Evolutionary conservation across 371 early-diverging fungal genomes (phyloP).

Genomic region (Mortierella sp.): DNA sequence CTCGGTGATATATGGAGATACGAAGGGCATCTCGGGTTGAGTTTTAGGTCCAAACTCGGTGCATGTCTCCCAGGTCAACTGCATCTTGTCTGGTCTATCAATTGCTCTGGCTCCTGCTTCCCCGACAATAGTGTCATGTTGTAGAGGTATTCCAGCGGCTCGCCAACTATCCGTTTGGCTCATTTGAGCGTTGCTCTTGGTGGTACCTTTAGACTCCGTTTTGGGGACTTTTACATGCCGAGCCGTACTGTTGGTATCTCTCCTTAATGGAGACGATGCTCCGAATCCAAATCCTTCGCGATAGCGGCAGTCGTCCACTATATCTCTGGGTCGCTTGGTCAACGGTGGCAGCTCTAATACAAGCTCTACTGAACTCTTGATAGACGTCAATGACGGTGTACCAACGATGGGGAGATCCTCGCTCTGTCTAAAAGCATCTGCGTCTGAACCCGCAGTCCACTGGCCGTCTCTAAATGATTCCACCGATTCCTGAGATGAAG

Average conservation of each 20-base stretch:
- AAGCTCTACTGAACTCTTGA: conserved; percentile 17
- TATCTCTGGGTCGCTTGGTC: conserved; percentile 40
- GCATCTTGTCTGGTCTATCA: background rate
- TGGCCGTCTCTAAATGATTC: background rate
- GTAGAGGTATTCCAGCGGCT: conserved; percentile 25
- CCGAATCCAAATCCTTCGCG: background rate
- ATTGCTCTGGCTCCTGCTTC: background rate
- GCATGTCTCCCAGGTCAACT: conserved; percentile 32
- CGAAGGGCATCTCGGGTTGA: conserved; percentile 15
- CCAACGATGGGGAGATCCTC: too few relatives aligned
- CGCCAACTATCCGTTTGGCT: conserved; percentile 21
- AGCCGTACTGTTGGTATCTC: too few relatives aligned
- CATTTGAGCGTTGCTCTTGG: background rate
- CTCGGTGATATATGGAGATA: conserved; percentile 63
- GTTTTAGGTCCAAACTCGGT: conserved; percentile 17
- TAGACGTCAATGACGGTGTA: background rate
- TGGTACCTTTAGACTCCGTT: background rate
- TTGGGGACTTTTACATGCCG: background rate
- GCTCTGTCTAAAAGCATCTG: background rate
- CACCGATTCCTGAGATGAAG: background rate
- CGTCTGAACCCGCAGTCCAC: background rate
- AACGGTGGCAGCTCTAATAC: conserved; percentile 29
- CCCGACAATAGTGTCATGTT: conserved; percentile 3
- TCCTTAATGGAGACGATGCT: background rate
- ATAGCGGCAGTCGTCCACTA: conserved; percentile 22